Evolutionary conservation across 345 rosid species (phyloP), one percentile per base, ranked within the genome.

Genomic region (Euphorbia tirucalli): DNA sequence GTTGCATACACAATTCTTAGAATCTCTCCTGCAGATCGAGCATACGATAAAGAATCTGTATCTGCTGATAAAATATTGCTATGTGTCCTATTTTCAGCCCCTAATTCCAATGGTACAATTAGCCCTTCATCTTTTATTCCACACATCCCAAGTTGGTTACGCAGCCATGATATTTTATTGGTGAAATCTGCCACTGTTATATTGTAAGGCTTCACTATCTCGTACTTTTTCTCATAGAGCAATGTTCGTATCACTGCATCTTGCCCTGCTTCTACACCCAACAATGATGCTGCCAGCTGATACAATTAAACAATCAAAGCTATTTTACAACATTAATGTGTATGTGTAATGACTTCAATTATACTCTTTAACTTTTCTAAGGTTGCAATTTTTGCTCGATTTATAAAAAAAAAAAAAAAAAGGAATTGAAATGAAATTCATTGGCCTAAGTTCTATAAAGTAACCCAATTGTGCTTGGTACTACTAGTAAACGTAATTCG

Each of bases 191-290:
- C 83, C 54, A 85, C 87, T 0, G 84, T 85, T 1, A 75, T 3
- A 28, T 60, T 7, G 66, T 87, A 85, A 0, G 87, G 89, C 7
- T 0, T 5, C 67, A 85, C 88, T 22, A 0, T 64, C 58, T 78
- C 66, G 0, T 72, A 0, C 0, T 85, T 85, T 68, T 65, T 84
- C 77, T 78, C 79, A 71, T 85, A 87, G 0, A 92, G 75, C 24
- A 88, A 60, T 16, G 91, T 39, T 73, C 92, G 72, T 65, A 89
- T 58, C 13, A 84, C 90, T 19, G 84, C 92, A 70, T 92, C 97
- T 73, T 92, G 96, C 25, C 88, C 95, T 1, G 90, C 69, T 74
- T 89, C 96, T 65, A 84, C 87, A 0, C 89, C 94, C 73, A 87
- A 68, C 18, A 91, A 80, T 4, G 82, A 78, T 0, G 89, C 85